Evolutionary conservation across 2,329 filamentous ascomycete species (phyloP).

Genomic region (Endocalyx cinctus): DNA sequence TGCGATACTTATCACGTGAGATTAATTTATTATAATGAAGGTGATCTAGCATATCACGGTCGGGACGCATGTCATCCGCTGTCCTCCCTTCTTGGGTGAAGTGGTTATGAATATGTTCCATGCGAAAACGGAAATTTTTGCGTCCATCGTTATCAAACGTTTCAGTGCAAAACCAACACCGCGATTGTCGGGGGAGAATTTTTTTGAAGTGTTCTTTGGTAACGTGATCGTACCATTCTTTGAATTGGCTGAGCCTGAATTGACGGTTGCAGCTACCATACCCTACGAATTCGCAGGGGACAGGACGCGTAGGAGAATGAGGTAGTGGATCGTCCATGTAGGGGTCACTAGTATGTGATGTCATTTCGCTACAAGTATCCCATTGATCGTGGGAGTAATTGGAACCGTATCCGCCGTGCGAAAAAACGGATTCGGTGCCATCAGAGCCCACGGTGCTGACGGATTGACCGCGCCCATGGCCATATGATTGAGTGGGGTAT

Average conservation of each 20-base stretch:
- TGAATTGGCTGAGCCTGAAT: conserved; percentile 34
- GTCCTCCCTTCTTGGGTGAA: conserved; percentile 25
- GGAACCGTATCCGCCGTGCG: no score
- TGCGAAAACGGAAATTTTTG: conserved; percentile 25
- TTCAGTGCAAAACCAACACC: conserved; percentile 49
- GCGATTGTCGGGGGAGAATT: conserved; percentile 29
- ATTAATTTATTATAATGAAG: conserved; percentile 18
- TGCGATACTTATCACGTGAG: conserved; percentile 1
- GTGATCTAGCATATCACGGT: conserved; percentile 85
- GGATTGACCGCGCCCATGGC: no score
- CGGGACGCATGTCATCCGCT: conserved; percentile 63
- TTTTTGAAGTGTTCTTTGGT: conserved; percentile 29
- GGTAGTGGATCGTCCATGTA: no score
- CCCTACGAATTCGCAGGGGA: conserved; percentile 43
- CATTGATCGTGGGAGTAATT: no score
- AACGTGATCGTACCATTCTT: conserved; percentile 45
- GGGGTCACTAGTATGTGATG: no score
- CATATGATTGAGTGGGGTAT: no score
- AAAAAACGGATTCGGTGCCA: no score
- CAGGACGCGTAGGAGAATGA: no score
- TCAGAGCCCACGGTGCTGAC: no score
- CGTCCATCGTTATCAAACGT: conserved; percentile 22
- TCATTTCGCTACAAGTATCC: no score
- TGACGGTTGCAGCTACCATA: conserved; percentile 29
- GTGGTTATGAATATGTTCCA: conserved; percentile 47